Evolutionary conservation across 345 rosid species (phyloP).

Genomic region (Acer yangbiense): DNA sequence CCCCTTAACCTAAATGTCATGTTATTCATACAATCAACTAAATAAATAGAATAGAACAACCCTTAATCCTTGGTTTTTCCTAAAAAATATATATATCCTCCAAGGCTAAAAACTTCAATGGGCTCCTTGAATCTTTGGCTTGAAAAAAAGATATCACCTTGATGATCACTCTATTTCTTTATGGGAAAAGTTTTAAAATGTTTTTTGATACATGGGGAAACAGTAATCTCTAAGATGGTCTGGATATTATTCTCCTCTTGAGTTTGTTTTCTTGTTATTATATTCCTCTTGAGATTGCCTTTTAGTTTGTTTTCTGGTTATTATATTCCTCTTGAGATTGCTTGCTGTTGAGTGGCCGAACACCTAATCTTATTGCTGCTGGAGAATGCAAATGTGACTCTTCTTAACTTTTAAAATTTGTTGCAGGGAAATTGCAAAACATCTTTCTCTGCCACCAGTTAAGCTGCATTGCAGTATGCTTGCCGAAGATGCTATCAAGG

Average conservation of each 20-base stretch:
- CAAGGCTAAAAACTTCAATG: too few species aligned
- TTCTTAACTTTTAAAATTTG: neutral
- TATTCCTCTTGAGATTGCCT: neutral
- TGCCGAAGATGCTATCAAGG: slow-evolving; percentile 99
- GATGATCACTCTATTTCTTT: neutral
- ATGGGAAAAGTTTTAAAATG: neutral
- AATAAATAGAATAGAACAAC: too few species aligned
- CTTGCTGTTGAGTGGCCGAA: neutral
- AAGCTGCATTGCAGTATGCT: slow-evolving; percentile 99
- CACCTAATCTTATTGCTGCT: neutral
- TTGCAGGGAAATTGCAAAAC: slow-evolving; percentile 88
- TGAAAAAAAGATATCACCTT: too few species aligned
- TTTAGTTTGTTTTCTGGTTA: neutral
- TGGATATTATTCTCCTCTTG: neutral
- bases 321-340: neutral
- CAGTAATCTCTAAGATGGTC: neutral
- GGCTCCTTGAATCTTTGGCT: too few species aligned
- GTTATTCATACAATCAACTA: too few species aligned
- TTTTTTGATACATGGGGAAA: neutral
- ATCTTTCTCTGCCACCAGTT: slow-evolving; percentile 97
- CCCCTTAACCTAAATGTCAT: too few species aligned
- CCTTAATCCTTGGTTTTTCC: too few species aligned
- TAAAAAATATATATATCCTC: too few species aligned
- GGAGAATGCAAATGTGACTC: neutral
- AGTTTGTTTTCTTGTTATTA: neutral